Evolutionary conservation across 192 early-diverging fungal genomes (phyloP).

Genomic region (Paraglomus occultum): DNA sequence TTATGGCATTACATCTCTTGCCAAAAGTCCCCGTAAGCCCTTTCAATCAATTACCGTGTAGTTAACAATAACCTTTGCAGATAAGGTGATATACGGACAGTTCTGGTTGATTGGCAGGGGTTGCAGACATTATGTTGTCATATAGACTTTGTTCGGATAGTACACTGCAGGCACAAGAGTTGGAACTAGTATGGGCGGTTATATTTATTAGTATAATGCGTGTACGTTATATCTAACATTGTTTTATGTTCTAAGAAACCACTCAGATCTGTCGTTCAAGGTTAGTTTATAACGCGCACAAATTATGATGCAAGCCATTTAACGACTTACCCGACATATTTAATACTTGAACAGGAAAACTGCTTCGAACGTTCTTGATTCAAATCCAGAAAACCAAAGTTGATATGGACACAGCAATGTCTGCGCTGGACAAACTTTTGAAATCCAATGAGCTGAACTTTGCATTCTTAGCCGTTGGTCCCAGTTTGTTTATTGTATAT

Average conservation of each 20-base stretch:
- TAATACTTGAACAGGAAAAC: slow-evolving; percentile 47
- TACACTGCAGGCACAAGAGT: neutral
- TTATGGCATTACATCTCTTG: too few species aligned
- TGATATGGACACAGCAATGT: slow-evolving; percentile 87
- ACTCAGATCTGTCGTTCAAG: slow-evolving; percentile 43
- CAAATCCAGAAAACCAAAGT: slow-evolving; percentile 95
- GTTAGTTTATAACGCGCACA: slow-evolving; percentile 8
- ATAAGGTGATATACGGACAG: too few species aligned
- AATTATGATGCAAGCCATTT: neutral
- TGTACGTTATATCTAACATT: neutral
- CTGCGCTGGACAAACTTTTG: slow-evolving; percentile 88
- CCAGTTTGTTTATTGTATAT: slow-evolving; percentile 63
- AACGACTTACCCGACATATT: neutral
- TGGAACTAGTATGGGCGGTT: neutral
- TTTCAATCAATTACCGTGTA: too few species aligned
- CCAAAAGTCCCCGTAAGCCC: too few species aligned
- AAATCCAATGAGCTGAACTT: slow-evolving; percentile 96
- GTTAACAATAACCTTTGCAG: too few species aligned
- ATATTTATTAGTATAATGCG: neutral
- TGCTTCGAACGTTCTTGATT: slow-evolving; percentile 71
- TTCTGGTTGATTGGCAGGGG: too few species aligned
- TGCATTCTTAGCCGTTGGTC: slow-evolving; percentile 79
- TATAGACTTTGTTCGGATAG: too few species aligned
- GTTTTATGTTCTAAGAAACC: slow-evolving; percentile 39
- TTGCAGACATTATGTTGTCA: too few species aligned